Evolutionary conservation across 2,329 filamentous ascomycete species (phyloP).

Genomic region (Trichothecium roseum): DNA sequence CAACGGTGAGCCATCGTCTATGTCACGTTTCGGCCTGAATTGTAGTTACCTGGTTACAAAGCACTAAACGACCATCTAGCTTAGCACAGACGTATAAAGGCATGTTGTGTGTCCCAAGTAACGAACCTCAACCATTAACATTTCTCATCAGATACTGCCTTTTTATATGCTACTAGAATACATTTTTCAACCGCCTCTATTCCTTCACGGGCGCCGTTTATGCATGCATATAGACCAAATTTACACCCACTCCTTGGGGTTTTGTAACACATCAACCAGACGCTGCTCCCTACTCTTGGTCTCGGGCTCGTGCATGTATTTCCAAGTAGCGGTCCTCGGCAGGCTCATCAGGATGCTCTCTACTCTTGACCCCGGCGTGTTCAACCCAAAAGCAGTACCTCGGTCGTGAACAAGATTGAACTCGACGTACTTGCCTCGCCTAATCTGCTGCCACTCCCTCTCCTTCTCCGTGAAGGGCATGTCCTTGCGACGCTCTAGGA

Average conservation of each 20-base stretch:
- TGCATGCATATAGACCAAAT: no score
- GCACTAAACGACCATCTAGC: no score
- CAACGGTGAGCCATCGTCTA: no score
- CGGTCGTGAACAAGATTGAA: conserved; percentile 97
- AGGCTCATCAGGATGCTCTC: conserved; percentile 98
- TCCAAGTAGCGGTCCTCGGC: conserved; percentile 85
- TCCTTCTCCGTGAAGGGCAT: conserved; percentile 80
- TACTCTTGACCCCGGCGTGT: conserved; percentile 81
- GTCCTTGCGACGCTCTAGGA: conserved; percentile 78
- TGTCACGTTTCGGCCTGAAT: no score
- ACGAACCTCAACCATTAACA: no score
- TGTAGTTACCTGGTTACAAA: no score
- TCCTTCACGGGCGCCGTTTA: no score
- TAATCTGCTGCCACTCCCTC: conserved; percentile 94
- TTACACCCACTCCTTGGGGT: conserved; percentile 58
- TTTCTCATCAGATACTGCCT: neutral
- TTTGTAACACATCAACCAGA: conserved; percentile 60
- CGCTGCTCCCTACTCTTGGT: conserved; percentile 68
- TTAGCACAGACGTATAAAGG: no score
- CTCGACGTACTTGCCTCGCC: conserved; percentile 91
- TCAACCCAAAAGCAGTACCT: conserved; percentile 87
- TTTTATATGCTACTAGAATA: neutral
- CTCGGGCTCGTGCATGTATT: conserved; percentile 85
- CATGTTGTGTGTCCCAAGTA: no score
- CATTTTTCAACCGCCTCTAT: conserved; percentile 1